Evolutionary conservation across 768 basidiomycete genomes (phyloP).

Genomic region (Daedaleopsis sinensis): DNA sequence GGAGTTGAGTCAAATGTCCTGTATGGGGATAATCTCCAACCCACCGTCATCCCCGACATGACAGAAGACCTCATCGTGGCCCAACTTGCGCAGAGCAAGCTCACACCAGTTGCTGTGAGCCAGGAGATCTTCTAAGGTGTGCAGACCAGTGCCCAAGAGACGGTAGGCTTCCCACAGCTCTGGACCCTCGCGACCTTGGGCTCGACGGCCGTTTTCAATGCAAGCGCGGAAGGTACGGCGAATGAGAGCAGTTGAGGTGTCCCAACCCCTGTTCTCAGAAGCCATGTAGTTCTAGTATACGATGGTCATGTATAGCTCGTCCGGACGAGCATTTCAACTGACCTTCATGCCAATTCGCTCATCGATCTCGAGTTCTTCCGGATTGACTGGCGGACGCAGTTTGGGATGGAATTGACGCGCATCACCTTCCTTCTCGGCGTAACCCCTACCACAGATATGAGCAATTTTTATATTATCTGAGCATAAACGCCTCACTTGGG

Average conservation of each 20-base stretch:
- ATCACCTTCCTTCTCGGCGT: slow-evolving; percentile 70
- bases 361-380: slow-evolving; percentile 77
- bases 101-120: slow-evolving; percentile 87
- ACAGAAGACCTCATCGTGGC: slow-evolving; percentile 71
- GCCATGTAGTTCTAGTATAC: slow-evolving; percentile 73
- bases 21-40: neutral
- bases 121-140: slow-evolving; percentile 73
- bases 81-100: slow-evolving; percentile 68
- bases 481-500: slow-evolving; percentile 53
- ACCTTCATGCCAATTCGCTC: slow-evolving; percentile 82
- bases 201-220: slow-evolving; percentile 68
- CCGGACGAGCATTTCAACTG: neutral
- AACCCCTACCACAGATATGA: slow-evolving; percentile 47
- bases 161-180: slow-evolving; percentile 72
- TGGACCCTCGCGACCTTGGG: slow-evolving; percentile 51
- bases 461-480: neutral
- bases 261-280: slow-evolving; percentile 67
- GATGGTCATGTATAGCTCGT: neutral
- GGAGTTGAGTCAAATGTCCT: slow-evolving; percentile 6
- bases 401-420: slow-evolving; percentile 71
- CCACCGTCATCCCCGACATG: slow-evolving; percentile 72
- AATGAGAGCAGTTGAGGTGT: slow-evolving; percentile 72
- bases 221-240: slow-evolving; percentile 63
- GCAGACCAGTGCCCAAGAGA: slow-evolving; percentile 67
- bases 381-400: slow-evolving; percentile 73